Conservation (phyloP, 345 rosid genomes). For the Psidium guajava region DNA sequence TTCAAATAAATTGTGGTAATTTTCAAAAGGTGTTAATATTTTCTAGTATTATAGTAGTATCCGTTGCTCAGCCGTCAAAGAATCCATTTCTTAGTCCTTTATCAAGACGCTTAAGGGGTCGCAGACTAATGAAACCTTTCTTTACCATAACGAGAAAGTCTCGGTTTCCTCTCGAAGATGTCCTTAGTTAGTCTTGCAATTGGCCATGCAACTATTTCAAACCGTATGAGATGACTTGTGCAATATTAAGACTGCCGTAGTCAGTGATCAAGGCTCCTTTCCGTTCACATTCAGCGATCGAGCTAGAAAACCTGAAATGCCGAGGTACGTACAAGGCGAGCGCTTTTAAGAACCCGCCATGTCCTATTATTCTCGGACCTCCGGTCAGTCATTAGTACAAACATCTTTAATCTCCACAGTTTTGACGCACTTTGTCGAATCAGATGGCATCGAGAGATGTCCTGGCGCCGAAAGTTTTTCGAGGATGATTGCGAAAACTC, state of each 20-base stretch:
- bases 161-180: too few relatives aligned
- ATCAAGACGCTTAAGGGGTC: too few relatives aligned
- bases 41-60: background rate
- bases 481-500: background rate
- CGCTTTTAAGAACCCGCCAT: background rate
- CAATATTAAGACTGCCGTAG: background rate
- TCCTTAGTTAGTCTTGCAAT: too few relatives aligned
- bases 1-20: background rate
- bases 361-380: too few relatives aligned
- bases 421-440: background rate
- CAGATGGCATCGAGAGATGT: background rate
- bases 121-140: too few relatives aligned
- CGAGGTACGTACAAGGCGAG: background rate
- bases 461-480: background rate
- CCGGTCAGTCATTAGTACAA: background rate
- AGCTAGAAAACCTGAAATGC: background rate
- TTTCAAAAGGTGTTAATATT: background rate
- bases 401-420: background rate
- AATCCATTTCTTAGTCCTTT: too few relatives aligned
- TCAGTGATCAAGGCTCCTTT: background rate
- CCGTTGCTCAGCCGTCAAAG: too few relatives aligned
- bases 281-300: accelerated
- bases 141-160: too few relatives aligned
- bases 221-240: background rate
- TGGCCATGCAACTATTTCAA: too few relatives aligned